Evolutionary conservation across 352 stramenopile species (phyloP).

Genomic region (Globisporangium spiculum): DNA sequence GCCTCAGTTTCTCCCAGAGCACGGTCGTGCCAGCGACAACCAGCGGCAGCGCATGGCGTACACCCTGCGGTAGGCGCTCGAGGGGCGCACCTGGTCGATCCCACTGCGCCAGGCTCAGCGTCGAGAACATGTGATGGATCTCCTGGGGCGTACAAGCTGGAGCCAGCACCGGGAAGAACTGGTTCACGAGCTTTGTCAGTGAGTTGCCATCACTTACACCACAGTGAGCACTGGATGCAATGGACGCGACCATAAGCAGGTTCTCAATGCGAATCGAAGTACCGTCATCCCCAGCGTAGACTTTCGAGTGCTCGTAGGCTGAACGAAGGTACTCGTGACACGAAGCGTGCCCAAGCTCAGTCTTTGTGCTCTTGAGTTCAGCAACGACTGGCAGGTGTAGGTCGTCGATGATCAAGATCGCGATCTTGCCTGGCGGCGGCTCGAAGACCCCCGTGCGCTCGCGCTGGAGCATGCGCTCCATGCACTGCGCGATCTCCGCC

Average conservation of each 20-base stretch:
- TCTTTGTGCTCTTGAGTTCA: neutral
- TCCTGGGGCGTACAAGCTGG: slow-evolving; percentile 24
- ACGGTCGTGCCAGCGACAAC: slow-evolving; percentile 40
- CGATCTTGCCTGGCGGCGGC: slow-evolving; percentile 49
- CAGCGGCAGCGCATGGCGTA: slow-evolving; percentile 25
- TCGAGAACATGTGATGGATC: slow-evolving; percentile 34
- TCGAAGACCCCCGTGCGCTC: slow-evolving; percentile 48
- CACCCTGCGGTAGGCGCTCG: slow-evolving; percentile 14
- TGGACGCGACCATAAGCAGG: slow-evolving; percentile 35
- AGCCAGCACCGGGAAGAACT: slow-evolving; percentile 36
- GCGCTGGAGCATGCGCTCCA: slow-evolving; percentile 57
- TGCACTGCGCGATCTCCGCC: slow-evolving; percentile 29
- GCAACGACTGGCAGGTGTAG: slow-evolving; percentile 32
- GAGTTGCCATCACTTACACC: neutral
- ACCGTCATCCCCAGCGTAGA: slow-evolving; percentile 23
- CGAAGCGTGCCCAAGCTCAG: slow-evolving; percentile 9
- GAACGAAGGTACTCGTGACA: slow-evolving; percentile 34
- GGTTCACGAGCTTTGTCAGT: slow-evolving; percentile 14
- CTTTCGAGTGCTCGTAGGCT: slow-evolving; percentile 28
- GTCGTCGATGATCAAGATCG: slow-evolving; percentile 53
- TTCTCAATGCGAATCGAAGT: slow-evolving; percentile 28
- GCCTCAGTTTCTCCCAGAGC: slow-evolving; percentile 49
- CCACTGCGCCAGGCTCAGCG: slow-evolving; percentile 15
- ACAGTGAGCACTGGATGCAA: neutral
- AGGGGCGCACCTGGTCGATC: slow-evolving; percentile 1